Percentiles rank a stretch among this genome's conserved stretches.
These are phyloP conservation scores for Fusarium praegraminearum DNA, from an alignment of 2,329 filamentous ascomycete genomes.

Conservation along the genomic window DNA sequence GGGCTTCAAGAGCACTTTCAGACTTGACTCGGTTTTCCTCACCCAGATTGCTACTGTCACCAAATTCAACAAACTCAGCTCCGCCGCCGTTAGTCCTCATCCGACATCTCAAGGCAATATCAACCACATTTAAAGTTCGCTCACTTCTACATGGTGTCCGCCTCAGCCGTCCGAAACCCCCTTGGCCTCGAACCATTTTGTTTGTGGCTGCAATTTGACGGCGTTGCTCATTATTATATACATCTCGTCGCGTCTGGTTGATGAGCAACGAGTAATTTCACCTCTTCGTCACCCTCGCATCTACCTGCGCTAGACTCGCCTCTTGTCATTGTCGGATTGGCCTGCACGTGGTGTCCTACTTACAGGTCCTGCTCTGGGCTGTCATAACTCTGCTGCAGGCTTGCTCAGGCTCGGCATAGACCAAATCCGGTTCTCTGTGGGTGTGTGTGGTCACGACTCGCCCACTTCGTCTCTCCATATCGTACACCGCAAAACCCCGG, in stretches of 20 bases:
- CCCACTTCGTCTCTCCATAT: constrained; percentile 21
- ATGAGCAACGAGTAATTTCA: not conserved
- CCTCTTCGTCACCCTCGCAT: not conserved
- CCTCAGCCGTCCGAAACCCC: constrained; percentile 15
- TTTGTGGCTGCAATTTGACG: constrained; percentile 7
- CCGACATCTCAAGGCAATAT: constrained; percentile 6
- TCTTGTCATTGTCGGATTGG: not conserved
- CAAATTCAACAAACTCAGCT: constrained; percentile 14
- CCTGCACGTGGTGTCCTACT: not conserved
- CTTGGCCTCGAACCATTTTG: constrained; percentile 7
- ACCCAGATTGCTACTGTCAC: not conserved
- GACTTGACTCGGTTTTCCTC: constrained; percentile 5
- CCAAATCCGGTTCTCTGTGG: constrained; percentile 44
- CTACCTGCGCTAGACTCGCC: not conserved
- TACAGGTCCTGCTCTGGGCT: constrained; percentile 17
- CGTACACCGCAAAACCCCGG: constrained; percentile 13
- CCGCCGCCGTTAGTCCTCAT: constrained; percentile 3
- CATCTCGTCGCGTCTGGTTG: not conserved
- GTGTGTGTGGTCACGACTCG: constrained; percentile 23
- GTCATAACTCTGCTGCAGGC: constrained; percentile 35
- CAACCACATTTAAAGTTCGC: constrained; percentile 13
- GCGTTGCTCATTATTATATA: not conserved
- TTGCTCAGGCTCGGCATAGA: constrained; percentile 20
- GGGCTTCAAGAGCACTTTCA: not conserved
- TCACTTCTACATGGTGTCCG: constrained; percentile 14